Evolutionary conservation across 2,329 filamentous ascomycete species (phyloP), one percentile per base, ranked within the genome.

Genomic region (Diaporthe ilicicola): DNA sequence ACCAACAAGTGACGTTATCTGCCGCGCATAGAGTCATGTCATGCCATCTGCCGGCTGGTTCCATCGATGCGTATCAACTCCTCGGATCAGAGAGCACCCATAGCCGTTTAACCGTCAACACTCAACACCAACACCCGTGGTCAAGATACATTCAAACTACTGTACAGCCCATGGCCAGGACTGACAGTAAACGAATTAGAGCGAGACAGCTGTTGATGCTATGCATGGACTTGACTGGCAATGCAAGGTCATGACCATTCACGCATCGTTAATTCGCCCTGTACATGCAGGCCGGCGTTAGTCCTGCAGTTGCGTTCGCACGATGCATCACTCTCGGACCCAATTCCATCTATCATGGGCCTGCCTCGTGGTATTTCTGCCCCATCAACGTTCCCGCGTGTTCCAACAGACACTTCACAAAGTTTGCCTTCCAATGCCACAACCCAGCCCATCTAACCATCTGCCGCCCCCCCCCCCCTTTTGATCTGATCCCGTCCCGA

Each of bases 401-500:
- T 62, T 48, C 59, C 59, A 48, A 34, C 19, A n/a, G n/a, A n/a
- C n/a, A n/a, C n/a, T 10, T 22, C 44, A 24, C 59, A 37, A 19
- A 37, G 59, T 50, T 64, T 37, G 59, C 59, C 22, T 64, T 27
- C 29, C 59, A 44, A 62, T 48, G 59, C 13, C 59, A 27, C 42
- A 27, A 48, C 42, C 37, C 55, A 44, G 55, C 39, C 37, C 24
- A 34, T 34, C 29, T 48, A 27, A 19, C 59, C 13, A 50, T 37
- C 29, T 42, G 37, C 27, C 29, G 9, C 24, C 22, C 22, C 55
- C 37, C n/a, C 24, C 55, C 22, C 37, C 19, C n/a, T 19, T 15
- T 4, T 64, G 59, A 64, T 64, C 44, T 64, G 59, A 48, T 50
- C 44, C 59, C 59, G 59, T 64, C 59, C 59, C 59, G 59, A 48